Evolutionary conservation across 2,329 filamentous ascomycete genomes (phyloP).

Genomic region (Neonectria faginata): DNA sequence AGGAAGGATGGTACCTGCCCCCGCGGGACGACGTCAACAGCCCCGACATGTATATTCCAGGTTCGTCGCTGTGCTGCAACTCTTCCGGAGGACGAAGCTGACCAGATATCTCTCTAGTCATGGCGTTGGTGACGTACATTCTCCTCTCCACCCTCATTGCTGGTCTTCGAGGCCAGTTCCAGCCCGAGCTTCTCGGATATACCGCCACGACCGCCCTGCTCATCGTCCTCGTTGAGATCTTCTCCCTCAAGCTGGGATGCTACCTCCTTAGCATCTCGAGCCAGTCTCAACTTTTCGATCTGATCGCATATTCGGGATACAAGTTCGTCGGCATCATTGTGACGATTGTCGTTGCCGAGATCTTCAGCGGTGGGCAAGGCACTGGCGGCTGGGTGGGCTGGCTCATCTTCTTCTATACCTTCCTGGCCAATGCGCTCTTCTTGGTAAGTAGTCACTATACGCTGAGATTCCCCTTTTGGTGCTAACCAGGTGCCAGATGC

Average conservation of each 20-base stretch:
- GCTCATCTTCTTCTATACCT: conserved; percentile 91
- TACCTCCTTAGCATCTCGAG: conserved; percentile 95
- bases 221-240: conserved; percentile 87
- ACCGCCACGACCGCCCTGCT: conserved; percentile 87
- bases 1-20: conserved; percentile 84
- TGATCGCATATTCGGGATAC: conserved; percentile 97
- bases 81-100: conserved; percentile 29
- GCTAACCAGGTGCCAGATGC: conserved; percentile 69
- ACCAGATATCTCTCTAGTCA: conserved; percentile 63
- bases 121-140: conserved; percentile 98
- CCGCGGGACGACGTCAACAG: conserved; percentile 97
- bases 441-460: conserved; percentile 69
- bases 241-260: conserved; percentile 90
- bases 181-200: conserved; percentile 91
- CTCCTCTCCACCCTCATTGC: conserved; percentile 91
- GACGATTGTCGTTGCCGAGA: conserved; percentile 83
- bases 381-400: conserved; percentile 91
- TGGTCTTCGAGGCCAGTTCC: conserved; percentile 89
- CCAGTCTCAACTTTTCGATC: conserved; percentile 90
- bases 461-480: background rate
- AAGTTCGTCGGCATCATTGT: conserved; percentile 98
- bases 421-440: conserved; percentile 94
- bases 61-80: conserved; percentile 48
- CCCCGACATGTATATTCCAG: conserved; percentile 98
- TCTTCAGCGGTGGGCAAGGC: conserved; percentile 81